Base-by-base conservation (phyloP, 108 stramenopile species). In the Skeletonema grethae region DNA sequence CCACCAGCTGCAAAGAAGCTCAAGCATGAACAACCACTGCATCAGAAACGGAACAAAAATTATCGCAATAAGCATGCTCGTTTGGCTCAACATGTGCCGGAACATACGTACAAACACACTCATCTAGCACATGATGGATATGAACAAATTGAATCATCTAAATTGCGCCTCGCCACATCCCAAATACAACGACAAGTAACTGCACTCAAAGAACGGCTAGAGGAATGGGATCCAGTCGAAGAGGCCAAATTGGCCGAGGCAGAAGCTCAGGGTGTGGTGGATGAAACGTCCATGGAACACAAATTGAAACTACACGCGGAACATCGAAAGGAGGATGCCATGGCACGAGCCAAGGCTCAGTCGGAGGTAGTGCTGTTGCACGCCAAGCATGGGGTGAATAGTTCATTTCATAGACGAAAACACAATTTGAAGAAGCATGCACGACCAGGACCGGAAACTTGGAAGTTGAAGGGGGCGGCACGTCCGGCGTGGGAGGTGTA, bases 391-490 rank as follows among this genome's bases (percentile, higher is more conserved):
- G 82, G 78, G 2, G 73, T 82, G 61, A 73, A 72, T 56, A 65
- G 43, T 39, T 73, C 71, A 9, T 35, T 13, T 8, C 70, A 77
- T 43, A 60, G 69, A 10, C 67, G 73, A 9, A 69, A 38, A 16
- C 59, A 65, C 36, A 81, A 75, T 45, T 46, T 81, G 10, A 86
- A 86, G 55, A 84, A 72, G 48, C 84, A 79, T 70, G 72, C 71
- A 36, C 86, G 94, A 10, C 72, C 75, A 9, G 94, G 92, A 34
- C 94, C 92, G 0, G 89, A 90, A 61, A 87, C 85, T 6, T 96
- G 95, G 95, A 93, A 94, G 79, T 66, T 96, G 32, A 83, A 86
- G 25, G 95, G 95, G 13, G 93, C 95, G 8, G 95, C 95, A 28
- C 82, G 93, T 39, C 93, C 95, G 1, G 95, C 95, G 10, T 80